Evolutionary conservation across 2,329 filamentous ascomycete genomes (phyloP).

Genomic region (Beauveria pseudobassiana): DNA sequence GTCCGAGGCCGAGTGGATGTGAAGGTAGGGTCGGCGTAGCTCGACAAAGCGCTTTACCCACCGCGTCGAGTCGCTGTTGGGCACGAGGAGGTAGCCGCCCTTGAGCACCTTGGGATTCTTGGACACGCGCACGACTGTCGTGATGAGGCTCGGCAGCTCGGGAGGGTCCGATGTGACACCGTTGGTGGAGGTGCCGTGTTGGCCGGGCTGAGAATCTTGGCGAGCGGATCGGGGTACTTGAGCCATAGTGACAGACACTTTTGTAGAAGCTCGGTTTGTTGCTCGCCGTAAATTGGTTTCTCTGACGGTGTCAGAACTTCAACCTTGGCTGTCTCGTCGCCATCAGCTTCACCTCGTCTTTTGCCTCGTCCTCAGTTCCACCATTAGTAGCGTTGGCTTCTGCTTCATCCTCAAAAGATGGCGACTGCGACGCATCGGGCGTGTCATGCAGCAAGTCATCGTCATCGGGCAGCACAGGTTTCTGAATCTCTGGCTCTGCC

Average conservation of each 20-base stretch:
- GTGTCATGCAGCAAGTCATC: constrained; percentile 53
- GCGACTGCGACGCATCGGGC: constrained; percentile 42
- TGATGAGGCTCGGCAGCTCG: constrained; percentile 57
- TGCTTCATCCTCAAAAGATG: constrained; percentile 24
- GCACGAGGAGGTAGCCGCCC: constrained; percentile 79
- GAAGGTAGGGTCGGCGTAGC: constrained; percentile 81
- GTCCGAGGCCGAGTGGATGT: constrained; percentile 76
- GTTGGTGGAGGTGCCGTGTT: constrained; percentile 61
- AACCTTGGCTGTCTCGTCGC: constrained; percentile 17
- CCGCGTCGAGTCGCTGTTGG: constrained; percentile 69
- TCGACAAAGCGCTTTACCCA: constrained; percentile 95
- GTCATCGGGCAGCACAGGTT: constrained; percentile 41
- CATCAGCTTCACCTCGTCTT: constrained; percentile 13
- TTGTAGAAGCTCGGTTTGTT: constrained; percentile 40
- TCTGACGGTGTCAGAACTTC: constrained; percentile 14
- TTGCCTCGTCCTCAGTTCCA: constrained; percentile 16
- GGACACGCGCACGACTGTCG: constrained; percentile 67
- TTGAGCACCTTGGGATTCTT: constrained; percentile 80
- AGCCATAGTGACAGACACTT: constrained; percentile 60
- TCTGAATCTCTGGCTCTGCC: constrained; percentile 27
- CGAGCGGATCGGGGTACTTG: constrained; percentile 48
- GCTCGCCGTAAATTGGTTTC: constrained; percentile 37
- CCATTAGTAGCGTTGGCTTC: constrained; percentile 17
- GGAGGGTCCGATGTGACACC: constrained; percentile 44
- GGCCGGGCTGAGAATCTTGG: constrained; percentile 47